Evolutionary conservation across 257 asterid genomes (phyloP).

Genomic region (Nicotiana attenuata): DNA sequence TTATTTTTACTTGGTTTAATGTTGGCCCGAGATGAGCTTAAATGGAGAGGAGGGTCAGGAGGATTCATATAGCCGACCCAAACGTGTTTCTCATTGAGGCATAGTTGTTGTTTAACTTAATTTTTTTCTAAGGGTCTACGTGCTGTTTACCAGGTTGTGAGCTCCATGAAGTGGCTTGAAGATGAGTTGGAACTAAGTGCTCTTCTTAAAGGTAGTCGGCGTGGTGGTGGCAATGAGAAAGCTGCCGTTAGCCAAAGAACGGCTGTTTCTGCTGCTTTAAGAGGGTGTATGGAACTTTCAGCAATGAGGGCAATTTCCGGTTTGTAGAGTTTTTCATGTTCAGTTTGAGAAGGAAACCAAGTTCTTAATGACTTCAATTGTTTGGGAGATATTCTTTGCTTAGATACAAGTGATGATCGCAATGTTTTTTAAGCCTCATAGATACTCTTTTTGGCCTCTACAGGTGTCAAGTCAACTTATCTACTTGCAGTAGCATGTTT

Average conservation of each 20-base stretch:
- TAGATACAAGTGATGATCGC: background rate
- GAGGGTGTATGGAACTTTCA: constrained; percentile 90
- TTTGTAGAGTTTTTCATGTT: constrained; percentile 18
- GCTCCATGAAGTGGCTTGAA: constrained; percentile 99
- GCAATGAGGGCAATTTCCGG: constrained; percentile 92
- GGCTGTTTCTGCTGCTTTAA: constrained; percentile 94
- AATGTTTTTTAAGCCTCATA: background rate
- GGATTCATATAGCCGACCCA: too few species aligned
- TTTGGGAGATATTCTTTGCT: background rate
- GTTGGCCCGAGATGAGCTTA: too few species aligned
- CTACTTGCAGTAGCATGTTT: constrained; percentile 92
- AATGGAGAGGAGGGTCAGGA: too few species aligned
- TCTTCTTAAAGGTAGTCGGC: constrained; percentile 89
- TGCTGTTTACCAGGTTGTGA: constrained; percentile 66
- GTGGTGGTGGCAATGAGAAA: constrained; percentile 91
- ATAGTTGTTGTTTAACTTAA: constrained; percentile 10
- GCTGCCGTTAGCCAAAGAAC: constrained; percentile 88
- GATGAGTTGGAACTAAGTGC: constrained; percentile 99
- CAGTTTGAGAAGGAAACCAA: constrained; percentile 12
- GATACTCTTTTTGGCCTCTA: constrained; percentile 24
- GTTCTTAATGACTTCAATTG: background rate
- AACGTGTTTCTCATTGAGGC: background rate
- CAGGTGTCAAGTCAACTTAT: constrained; percentile 99
- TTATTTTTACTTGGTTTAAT: too few species aligned
- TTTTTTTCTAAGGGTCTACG: background rate